phyloP scores from a whole-genome alignment of 2,329 filamentous ascomycete species.

The Purpureocillium takamizusanense region DNA sequence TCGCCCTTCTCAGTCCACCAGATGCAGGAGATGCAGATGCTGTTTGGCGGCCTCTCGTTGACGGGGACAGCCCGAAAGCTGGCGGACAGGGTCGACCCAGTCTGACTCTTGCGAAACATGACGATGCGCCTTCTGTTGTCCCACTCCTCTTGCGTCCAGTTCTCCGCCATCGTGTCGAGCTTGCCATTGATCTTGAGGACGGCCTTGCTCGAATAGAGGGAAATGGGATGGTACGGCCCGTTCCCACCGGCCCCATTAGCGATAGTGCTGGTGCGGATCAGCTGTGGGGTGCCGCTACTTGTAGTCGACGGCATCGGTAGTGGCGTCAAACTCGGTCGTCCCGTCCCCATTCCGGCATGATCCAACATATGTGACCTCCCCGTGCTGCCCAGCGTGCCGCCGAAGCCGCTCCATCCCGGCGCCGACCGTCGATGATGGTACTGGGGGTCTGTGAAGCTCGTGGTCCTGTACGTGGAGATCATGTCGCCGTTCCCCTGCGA shows the following conservation, averaged over 20 bases:
- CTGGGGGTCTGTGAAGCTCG: conserved; percentile 39
- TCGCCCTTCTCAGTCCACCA: conserved; percentile 89
- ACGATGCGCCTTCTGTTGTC: conserved; percentile 75
- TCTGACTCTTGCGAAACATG: conserved; percentile 75
- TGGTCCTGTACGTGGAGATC: conserved; percentile 45
- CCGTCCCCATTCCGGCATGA: conserved; percentile 29
- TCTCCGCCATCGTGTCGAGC: conserved; percentile 71
- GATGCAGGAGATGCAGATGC: conserved; percentile 95
- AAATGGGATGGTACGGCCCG: conserved; percentile 64
- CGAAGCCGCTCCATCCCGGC: conserved; percentile 34
- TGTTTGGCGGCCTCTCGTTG: conserved; percentile 72
- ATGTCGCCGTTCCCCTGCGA: conserved; percentile 38
- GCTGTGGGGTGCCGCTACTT: conserved; percentile 29
- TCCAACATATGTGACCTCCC: conserved; percentile 27
- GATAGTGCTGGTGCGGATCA: conserved; percentile 49
- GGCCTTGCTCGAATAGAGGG: conserved; percentile 76
- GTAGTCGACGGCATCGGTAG: conserved; percentile 37
- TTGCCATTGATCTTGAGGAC: conserved; percentile 78
- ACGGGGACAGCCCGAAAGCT: conserved; percentile 71
- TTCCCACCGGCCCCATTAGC: conserved; percentile 24
- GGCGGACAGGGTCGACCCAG: conserved; percentile 70
- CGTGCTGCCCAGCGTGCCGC: conserved; percentile 27
- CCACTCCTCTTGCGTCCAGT: conserved; percentile 78
- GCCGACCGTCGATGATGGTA: conserved; percentile 30
- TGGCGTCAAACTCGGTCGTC: conserved; percentile 36